These are phyloP conservation scores for Giardia duodenalis DNA, from an alignment of 208 protist species.

Conservation along the genomic window DNA sequence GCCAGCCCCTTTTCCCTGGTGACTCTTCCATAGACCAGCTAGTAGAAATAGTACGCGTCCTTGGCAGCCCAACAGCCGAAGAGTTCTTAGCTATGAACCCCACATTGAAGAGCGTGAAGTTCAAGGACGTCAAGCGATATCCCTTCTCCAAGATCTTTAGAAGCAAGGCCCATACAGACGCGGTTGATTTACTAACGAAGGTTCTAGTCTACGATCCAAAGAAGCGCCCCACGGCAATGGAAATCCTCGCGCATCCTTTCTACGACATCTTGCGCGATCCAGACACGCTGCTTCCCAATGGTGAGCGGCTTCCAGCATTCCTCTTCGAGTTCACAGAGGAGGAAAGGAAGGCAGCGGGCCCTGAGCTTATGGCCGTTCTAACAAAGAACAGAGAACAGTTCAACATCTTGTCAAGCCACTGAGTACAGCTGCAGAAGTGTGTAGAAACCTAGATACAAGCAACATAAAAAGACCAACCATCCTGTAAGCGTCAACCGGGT, in stretches of 20 bases:
- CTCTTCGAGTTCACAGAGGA: constrained; percentile 27
- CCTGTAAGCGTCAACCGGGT: no score
- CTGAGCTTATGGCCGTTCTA: not conserved
- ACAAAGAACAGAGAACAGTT: not conserved
- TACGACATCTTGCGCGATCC: constrained; percentile 37
- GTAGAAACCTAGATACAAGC: not conserved
- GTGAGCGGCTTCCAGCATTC: not conserved
- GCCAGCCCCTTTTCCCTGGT: constrained; percentile 47
- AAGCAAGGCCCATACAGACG: not conserved
- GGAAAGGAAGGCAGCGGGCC: not conserved
- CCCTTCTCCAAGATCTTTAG: constrained; percentile 64
- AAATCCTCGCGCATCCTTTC: constrained; percentile 25
- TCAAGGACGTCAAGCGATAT: constrained; percentile 76
- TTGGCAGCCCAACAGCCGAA: constrained; percentile 50
- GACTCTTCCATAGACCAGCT: constrained; percentile 47
- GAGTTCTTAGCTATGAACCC: constrained; percentile 75
- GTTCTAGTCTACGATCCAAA: constrained; percentile 34
- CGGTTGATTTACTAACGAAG: constrained; percentile 31
- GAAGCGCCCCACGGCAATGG: not conserved
- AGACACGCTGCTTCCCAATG: not conserved
- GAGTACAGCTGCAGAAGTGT: not conserved
- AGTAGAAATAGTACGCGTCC: constrained; percentile 43
- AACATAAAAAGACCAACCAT: no score
- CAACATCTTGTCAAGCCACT: not conserved
- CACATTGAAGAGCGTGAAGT: constrained; percentile 57